Percentiles rank a stretch among this genome's conserved stretches.
Conservation (phyloP, 2,329 filamentous ascomycete species). For the Dryadomyces quercivorus region DNA sequence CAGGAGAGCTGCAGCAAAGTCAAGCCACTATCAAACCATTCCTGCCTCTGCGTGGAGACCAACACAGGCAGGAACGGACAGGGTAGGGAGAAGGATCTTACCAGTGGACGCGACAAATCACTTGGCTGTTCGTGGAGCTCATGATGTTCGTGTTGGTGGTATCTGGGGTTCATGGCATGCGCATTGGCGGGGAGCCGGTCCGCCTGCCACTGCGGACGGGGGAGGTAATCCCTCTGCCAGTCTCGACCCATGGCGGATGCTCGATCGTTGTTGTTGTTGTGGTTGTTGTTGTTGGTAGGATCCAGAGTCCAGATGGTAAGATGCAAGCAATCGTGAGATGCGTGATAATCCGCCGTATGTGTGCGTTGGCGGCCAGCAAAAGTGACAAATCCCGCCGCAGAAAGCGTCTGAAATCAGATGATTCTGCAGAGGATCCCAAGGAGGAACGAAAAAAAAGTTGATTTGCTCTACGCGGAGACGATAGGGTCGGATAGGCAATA, state of each 20-base stretch:
- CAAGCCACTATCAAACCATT: not conserved
- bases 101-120: slow-evolving; percentile 15
- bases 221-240: slow-evolving; percentile 8
- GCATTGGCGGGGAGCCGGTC: slow-evolving; percentile 10
- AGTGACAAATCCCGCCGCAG: not conserved
- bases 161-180: slow-evolving; percentile 8
- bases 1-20: not conserved
- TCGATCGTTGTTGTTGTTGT: not conserved
- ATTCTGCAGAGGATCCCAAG: not conserved
- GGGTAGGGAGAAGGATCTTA: not conserved
- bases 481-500: not conserved
- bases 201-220: slow-evolving; percentile 13
- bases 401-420: not conserved
- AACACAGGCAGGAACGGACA: not conserved
- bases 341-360: not conserved
- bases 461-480: not conserved
- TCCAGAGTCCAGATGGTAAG: not conserved
- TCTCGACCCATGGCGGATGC: slow-evolving; percentile 12
- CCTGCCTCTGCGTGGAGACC: not conserved
- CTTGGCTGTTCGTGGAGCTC: slow-evolving; percentile 1
- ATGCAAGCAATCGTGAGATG: not conserved
- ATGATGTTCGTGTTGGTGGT: slow-evolving; percentile 9
- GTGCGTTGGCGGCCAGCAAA: not conserved
- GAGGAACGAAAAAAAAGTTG: not conserved
- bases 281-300: not conserved